Evolutionary conservation across 495 filamentous ascomycete genomes (phyloP), one percentile per base, ranked within the genome.

Genomic region (Aspergillus conjunctus): DNA sequence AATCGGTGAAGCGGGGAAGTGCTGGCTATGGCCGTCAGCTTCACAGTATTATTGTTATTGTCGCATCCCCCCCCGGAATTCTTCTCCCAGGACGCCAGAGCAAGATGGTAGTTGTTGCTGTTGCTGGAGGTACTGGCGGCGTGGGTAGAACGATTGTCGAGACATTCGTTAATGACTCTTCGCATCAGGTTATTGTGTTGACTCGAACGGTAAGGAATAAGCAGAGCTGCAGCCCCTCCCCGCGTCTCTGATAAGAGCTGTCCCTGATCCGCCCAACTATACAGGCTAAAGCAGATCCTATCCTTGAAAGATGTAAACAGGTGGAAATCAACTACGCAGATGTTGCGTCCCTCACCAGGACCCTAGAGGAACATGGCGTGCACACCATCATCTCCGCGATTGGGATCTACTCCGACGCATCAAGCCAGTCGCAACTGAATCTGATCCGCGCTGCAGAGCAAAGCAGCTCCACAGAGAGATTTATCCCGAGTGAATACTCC

Each of bases 301-400:
- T 32, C 3, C 49, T 55, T 8, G 54, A 57, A 37, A 55, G 57
- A 48, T 45, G 45, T 17, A 59, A 61, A 17, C 62, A 66, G 26
- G 57, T 73, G 8, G 63, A 71, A 11, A 68, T 81, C 11, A 65
- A 81, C 66, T 85, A 85, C 64, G 33, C 61, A 30, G 66, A 81
- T 54, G 57, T 82, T 39, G 53, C 57, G 12, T 63, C 63, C 4
- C 56, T 84, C 17, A 67, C 68, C n/a, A 62, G 69, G 32, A 58
- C 61, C 3, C 75, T 86, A 5, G 77, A 83, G 53, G 64, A 68
- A 51, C 66, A 81, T 65, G 74, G 75, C 3, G 66, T 85, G 18
- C 72, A 84, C 56, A 83, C 80, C 0, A 66, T 85, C 41, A 79
- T 86, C 51, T 86, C 82, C 0, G 63, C 75, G 20, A 73, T 86